Conservation (phyloP, 2,329 filamentous ascomycete species). For the Biscogniauxia mediterranea region DNA sequence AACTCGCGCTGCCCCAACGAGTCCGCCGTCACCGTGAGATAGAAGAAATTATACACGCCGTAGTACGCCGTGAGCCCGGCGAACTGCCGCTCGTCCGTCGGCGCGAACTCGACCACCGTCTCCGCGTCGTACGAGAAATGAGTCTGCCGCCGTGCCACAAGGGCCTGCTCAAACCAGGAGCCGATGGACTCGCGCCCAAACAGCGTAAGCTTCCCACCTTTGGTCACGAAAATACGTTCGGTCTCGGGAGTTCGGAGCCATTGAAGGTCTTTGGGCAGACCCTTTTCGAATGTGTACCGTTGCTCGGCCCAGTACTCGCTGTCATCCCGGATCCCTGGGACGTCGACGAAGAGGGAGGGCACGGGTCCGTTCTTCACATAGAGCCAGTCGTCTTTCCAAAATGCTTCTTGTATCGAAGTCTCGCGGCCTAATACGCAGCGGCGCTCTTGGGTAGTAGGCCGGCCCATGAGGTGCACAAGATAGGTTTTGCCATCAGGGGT, state of each 20-base stretch:
- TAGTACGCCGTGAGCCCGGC: slow-evolving; percentile 63
- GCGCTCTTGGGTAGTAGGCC: slow-evolving; percentile 50
- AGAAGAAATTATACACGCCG: slow-evolving; percentile 64
- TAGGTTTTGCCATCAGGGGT: slow-evolving; percentile 52
- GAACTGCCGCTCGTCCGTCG: slow-evolving; percentile 58
- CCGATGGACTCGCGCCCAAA: slow-evolving; percentile 52
- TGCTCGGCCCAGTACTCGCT: slow-evolving; percentile 48
- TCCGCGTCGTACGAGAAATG: slow-evolving; percentile 63
- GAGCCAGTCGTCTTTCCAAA: slow-evolving; percentile 63
- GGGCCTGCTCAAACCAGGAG: slow-evolving; percentile 58
- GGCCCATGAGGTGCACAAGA: slow-evolving; percentile 51
- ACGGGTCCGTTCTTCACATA: slow-evolving; percentile 59
- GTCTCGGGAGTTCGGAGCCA: slow-evolving; percentile 57
- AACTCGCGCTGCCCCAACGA: slow-evolving; percentile 56
- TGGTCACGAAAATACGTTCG: slow-evolving; percentile 48
- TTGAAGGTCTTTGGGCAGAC: slow-evolving; percentile 52
- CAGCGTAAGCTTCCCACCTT: slow-evolving; percentile 43
- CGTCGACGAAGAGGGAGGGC: slow-evolving; percentile 51
- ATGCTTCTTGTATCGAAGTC: slow-evolving; percentile 57
- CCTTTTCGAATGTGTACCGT: slow-evolving; percentile 45
- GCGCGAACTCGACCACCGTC: slow-evolving; percentile 52
- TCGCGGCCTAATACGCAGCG: slow-evolving; percentile 55
- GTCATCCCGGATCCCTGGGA: slow-evolving; percentile 49
- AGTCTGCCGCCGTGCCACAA: slow-evolving; percentile 54
- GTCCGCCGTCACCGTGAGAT: slow-evolving; percentile 57